Evolutionary conservation across 2,329 filamentous ascomycete genomes (phyloP), one percentile per base, ranked within the genome.

Genomic region (Diatrype stigma): DNA sequence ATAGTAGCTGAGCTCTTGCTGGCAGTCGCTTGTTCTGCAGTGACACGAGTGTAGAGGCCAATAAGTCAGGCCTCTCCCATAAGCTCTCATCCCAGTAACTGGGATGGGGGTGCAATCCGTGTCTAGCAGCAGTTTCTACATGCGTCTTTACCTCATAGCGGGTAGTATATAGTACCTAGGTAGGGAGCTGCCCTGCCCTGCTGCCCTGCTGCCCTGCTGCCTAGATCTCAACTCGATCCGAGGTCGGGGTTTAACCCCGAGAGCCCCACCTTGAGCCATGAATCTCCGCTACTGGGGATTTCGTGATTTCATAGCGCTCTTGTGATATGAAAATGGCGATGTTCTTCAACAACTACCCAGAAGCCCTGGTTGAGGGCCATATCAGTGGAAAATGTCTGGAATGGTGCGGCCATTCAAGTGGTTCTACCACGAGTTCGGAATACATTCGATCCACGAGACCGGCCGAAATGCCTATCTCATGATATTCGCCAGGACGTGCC

Each of bases 381-480:
- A 40, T 21, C 17, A 17, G n/a, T 3, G 17, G 21, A 47, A 35
- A 3, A 65, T 67, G 63, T 57, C 56, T 8, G 54, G 46, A 40
- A 53, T 60, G 14, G 4, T 53, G 22, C 54, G 51, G 22, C 42
- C 60, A 12, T 16, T 65, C 26, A 57, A 52, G 37, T 68, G 65
- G 66, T 63, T 68, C 50, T 76, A 72, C 53, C 68, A 70, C 40
- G 75, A 77, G 61, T 78, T 77, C 37, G 78, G 78, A 22, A 62
- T 80, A 32, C 66, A 65, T 14, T 75, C 77, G 1, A 67, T 81
- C 16, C 70, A 73, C 56, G 44, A 56, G 42, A 72, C 76, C 3
- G 77, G 77, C 50, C 66, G 60, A 12, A 75, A 82, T 69, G 77
- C 78, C 46, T 75, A 71, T 60, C 69, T 82, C 40, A 73, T 82